Evolutionary conservation across 305 asterid species (phyloP).

Genomic region (Fraxinus albicans): DNA sequence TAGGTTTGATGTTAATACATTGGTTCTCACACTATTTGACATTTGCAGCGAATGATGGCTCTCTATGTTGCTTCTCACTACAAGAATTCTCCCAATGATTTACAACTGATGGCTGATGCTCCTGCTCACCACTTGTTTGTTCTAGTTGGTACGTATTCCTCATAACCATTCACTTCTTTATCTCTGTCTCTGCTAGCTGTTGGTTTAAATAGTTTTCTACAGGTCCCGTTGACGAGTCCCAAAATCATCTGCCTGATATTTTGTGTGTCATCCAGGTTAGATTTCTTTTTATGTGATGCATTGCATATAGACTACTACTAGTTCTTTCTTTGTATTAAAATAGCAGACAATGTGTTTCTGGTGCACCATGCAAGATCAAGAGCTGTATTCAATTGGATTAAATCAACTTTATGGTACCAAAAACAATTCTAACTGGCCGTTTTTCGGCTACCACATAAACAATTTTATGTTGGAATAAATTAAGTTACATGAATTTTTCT

Average conservation of each 20-base stretch:
- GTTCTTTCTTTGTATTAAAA: slow-evolving; percentile 10
- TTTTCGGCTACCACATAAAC: background rate
- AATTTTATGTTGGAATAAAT: background rate
- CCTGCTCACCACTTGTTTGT: slow-evolving; percentile 98
- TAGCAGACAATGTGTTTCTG: background rate
- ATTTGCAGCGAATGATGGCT: slow-evolving; percentile 93
- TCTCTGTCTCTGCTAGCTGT: slow-evolving; percentile 7
- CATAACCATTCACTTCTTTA: slow-evolving; percentile 4
- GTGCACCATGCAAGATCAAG: background rate
- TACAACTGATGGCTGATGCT: slow-evolving; percentile 98
- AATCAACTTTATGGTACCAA: background rate
- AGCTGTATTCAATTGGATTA: background rate
- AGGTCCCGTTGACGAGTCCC: slow-evolving; percentile 92
- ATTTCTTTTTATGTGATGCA: background rate
- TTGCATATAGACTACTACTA: background rate
- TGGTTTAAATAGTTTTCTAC: slow-evolving; percentile 32
- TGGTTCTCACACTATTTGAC: slow-evolving; percentile 20
- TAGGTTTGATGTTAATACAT: slow-evolving; percentile 9
- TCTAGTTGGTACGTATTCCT: slow-evolving; percentile 67
- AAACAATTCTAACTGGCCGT: background rate
- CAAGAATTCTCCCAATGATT: slow-evolving; percentile 90
- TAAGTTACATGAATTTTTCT: background rate
- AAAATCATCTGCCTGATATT: slow-evolving; percentile 80
- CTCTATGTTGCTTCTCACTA: slow-evolving; percentile 94
- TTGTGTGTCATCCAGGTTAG: slow-evolving; percentile 86